Conservation (phyloP, 2,329 filamentous ascomycete genomes). For the Cordyceps fumosorosea region DNA sequence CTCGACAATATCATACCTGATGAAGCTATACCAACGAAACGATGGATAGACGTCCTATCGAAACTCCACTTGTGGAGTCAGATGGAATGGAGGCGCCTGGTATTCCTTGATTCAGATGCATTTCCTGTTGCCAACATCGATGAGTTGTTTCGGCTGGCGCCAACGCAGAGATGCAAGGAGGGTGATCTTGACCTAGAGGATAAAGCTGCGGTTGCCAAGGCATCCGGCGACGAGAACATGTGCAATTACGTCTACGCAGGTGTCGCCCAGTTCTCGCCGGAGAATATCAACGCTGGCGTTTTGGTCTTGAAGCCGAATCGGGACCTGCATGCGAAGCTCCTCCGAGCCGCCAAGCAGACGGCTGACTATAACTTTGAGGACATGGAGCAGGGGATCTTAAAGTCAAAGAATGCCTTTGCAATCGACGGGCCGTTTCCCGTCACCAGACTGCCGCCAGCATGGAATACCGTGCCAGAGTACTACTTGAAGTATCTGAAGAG, state of each 20-base stretch:
- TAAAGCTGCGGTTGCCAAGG: no score
- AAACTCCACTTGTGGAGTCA: neutral
- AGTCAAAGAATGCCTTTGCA: neutral
- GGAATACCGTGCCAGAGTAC: neutral
- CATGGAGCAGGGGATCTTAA: neutral
- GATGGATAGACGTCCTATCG: neutral
- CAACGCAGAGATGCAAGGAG: no score
- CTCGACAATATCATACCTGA: conserved; percentile 1
- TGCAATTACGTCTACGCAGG: conserved; percentile 2
- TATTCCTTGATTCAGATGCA: neutral
- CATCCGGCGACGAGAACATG: neutral
- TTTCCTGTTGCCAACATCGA: neutral
- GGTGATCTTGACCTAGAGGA: no score
- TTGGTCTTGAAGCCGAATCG: neutral
- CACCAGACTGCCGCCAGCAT: neutral
- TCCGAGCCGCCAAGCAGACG: neutral
- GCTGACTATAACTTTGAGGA: neutral
- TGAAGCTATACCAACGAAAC: neutral
- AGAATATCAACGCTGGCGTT: conserved; percentile 1
- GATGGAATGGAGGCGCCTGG: neutral
- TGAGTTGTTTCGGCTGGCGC: neutral
- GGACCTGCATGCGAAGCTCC: neutral
- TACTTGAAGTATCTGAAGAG: neutral
- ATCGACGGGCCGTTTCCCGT: neutral
- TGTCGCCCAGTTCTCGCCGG: neutral